Base-by-base conservation (phyloP, 2,329 filamentous ascomycete species). In the Penicillium sp. region DNA sequence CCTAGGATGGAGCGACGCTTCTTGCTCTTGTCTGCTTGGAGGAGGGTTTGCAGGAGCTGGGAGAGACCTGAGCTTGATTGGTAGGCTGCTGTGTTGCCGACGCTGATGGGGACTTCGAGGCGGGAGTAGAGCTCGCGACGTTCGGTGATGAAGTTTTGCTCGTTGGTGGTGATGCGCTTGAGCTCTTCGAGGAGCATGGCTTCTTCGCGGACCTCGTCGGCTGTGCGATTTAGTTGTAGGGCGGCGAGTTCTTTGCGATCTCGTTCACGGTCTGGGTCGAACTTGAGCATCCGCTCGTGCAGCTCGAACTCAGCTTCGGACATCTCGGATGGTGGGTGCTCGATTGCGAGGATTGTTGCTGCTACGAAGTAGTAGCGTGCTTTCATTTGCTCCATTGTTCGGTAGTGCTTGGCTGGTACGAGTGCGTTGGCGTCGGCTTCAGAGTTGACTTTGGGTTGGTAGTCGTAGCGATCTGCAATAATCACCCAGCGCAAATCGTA, bases 391-490 rank as follows among this genome's bases (percentile, higher is more conserved):
- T 99, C 95, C 81, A 97, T 86, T 1, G 86, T 87, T 43, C 95
- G 86, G 8, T 76, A 73, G 55, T 81, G 80, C 57, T 72, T 74
- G 21, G 70, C 68, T 2, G 75, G 65, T 7, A 75, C 72, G 24
- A 76, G 65, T 19, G 73, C 73, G 24, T 64, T 72, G 33, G 65
- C 58, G 46, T 71, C 67, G 11, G 63, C 58, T 50, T 73, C 67
- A 10, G 63, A 57, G 22, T 71, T 65, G 21, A 68, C 60, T 19
- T 65, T 68, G 2, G 70, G 67, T 58, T 75, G 71, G 55, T 70
- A 96, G 53, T 96, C 90, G 77, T 97, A 99, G 56, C 93, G 90
- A 73, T 99, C 95, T 81, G 89, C 91, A 58, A 99, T 90, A 16
- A 98, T 74, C 3, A 93, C 84, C 92, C 95, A 99, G 64, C 95